A percentile compares a stretch with the other conserved stretches of the same genome.
phyloP scores from a whole-genome alignment of 2,329 filamentous ascomycete species.

The Trichoderma sp. region DNA sequence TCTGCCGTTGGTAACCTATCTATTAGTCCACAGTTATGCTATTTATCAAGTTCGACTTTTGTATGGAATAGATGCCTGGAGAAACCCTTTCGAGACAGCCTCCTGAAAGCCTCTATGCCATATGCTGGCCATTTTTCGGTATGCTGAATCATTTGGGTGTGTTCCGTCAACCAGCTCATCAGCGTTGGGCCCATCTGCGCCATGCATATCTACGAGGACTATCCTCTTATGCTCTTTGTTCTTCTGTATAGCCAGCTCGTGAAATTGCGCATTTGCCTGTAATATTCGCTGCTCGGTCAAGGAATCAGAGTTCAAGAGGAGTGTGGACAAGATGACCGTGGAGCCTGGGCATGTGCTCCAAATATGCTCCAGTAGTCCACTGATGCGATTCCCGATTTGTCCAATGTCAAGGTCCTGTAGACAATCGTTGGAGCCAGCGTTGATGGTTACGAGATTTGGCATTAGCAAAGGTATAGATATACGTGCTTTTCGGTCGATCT shows the following conservation, averaged over 20 bases:
- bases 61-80: not conserved
- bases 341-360: conserved; percentile 30
- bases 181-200: conserved; percentile 36
- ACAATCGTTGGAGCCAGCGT: conserved; percentile 52
- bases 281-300: not conserved
- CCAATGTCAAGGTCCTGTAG: conserved; percentile 40
- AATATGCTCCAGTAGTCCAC: conserved; percentile 43
- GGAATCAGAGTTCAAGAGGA: not conserved
- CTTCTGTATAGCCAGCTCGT: not conserved
- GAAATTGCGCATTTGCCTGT: not conserved
- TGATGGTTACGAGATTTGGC: conserved; percentile 49
- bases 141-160: conserved; percentile 47
- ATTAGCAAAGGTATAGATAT: conserved; percentile 38
- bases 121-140: conserved; percentile 48
- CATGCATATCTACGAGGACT: conserved; percentile 48
- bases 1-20: not conserved
- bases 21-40: not conserved
- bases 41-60: not conserved
- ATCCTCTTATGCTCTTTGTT: conserved; percentile 39
- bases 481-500: conserved; percentile 44
- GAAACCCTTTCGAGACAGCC: not conserved
- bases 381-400: conserved; percentile 41
- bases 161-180: conserved; percentile 45
- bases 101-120: conserved; percentile 40
- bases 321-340: not conserved